A percentile compares a stretch with the other conserved stretches of the same genome.
Conservation (phyloP, 2,329 filamentous ascomycete species). For the Trichoderma oligosporum region DNA sequence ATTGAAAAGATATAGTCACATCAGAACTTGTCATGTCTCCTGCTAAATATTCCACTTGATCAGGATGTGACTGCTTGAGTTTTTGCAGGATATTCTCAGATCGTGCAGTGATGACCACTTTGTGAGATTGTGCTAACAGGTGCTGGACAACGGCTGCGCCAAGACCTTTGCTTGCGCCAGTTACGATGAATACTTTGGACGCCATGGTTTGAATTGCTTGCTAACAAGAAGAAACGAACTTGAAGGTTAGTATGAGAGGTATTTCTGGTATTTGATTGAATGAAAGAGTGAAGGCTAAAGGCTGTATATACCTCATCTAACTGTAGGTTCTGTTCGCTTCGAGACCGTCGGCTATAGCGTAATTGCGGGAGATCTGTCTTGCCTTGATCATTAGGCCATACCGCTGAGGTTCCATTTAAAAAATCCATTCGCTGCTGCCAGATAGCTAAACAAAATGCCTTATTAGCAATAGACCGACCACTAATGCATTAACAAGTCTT, state of each 20-base stretch:
- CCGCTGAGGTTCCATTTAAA: too few relatives aligned
- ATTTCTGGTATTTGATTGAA: slow-evolving; percentile 2
- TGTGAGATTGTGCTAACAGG: slow-evolving; percentile 52
- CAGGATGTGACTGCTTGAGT: slow-evolving; percentile 49
- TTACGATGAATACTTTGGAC: slow-evolving; percentile 67
- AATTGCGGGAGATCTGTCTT: too few relatives aligned
- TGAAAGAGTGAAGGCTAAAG: not conserved
- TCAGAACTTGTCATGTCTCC: slow-evolving; percentile 53
- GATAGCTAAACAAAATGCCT: too few relatives aligned
- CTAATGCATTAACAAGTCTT: too few relatives aligned
- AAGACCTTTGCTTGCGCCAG: slow-evolving; percentile 61
- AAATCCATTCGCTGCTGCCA: too few relatives aligned
- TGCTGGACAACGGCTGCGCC: slow-evolving; percentile 53
- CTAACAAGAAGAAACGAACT: not conserved
- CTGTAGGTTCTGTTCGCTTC: too few relatives aligned
- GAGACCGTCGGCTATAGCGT: too few relatives aligned
- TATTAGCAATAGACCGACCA: too few relatives aligned
- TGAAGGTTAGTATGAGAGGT: too few relatives aligned
- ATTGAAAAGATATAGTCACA: slow-evolving; percentile 33
- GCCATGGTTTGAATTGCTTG: slow-evolving; percentile 41
- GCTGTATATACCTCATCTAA: too few relatives aligned
- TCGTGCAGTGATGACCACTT: slow-evolving; percentile 57
- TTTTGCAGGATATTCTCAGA: slow-evolving; percentile 47
- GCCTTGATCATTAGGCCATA: too few relatives aligned
- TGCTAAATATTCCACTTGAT: slow-evolving; percentile 53